Conservation (phyloP, 75 land plant genomes). For the Picea sitchensis region DNA sequence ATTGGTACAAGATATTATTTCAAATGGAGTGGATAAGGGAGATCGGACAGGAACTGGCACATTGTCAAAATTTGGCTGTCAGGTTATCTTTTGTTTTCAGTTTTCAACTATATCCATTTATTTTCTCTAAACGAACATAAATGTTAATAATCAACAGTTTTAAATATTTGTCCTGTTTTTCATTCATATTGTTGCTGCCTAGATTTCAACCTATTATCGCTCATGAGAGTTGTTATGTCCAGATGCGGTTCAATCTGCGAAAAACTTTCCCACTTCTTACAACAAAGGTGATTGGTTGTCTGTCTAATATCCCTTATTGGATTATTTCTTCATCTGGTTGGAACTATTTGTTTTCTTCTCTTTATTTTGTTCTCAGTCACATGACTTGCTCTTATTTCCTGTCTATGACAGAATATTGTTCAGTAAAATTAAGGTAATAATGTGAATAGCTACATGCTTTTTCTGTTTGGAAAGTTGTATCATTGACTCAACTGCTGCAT, state of each 20-base stretch:
- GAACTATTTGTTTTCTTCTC: not conserved
- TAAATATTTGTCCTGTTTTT: not conserved
- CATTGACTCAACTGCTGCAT: not conserved
- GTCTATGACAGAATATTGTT: not conserved
- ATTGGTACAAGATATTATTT: conserved; percentile 76
- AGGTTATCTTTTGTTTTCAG: conserved; percentile 40
- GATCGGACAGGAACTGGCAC: conserved; percentile 99
- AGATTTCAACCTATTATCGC: not conserved
- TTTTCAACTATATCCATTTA: not conserved
- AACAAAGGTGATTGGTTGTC: conserved; percentile 58
- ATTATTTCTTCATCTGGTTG: not conserved
- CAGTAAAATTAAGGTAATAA: not conserved
- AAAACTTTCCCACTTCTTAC: conserved; percentile 88
- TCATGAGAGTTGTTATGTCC: not conserved
- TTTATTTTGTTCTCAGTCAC: not conserved
- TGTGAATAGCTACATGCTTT: not conserved
- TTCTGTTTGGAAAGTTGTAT: not conserved
- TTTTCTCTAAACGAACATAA: not conserved
- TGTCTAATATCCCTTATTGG: not conserved
- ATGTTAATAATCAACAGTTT: not conserved
- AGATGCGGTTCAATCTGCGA: conserved; percentile 97
- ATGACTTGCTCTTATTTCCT: not conserved
- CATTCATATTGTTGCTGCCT: not conserved
- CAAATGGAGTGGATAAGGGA: conserved; percentile 60
- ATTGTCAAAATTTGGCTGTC: conserved; percentile 99